These are phyloP conservation scores for Coix lacrymajobi DNA, from an alignment of 176 grass and related monocot species.

Conservation along the genomic window DNA sequence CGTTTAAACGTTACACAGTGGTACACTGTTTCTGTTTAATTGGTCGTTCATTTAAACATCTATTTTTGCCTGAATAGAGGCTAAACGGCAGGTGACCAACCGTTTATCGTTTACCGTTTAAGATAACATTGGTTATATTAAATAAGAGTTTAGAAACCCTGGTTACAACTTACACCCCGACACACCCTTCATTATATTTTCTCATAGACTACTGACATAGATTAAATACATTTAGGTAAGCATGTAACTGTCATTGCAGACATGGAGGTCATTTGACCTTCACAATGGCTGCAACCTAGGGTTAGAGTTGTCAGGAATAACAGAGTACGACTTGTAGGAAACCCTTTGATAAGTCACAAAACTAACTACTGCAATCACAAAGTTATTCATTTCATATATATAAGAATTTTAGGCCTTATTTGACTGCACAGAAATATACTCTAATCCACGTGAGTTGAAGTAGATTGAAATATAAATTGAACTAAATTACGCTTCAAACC, in stretches of 20 bases:
- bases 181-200: not conserved
- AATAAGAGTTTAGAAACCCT: not conserved
- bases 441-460: too few relatives aligned
- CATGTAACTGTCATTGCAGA: not conserved
- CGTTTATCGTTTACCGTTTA: too few relatives aligned
- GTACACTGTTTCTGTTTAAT: too few relatives aligned
- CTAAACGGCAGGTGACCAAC: too few relatives aligned
- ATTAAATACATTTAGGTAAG: not conserved
- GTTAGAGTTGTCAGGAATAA: not conserved
- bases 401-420: too few relatives aligned
- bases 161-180: not conserved
- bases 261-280: not conserved
- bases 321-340: not conserved
- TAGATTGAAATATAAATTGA: too few relatives aligned
- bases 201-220: not conserved
- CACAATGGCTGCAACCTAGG: not conserved
- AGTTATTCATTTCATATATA: not conserved
- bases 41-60: too few relatives aligned
- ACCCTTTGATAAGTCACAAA: not conserved
- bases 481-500: too few relatives aligned
- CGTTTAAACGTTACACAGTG: too few relatives aligned
- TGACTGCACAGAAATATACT: too few relatives aligned
- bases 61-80: too few relatives aligned
- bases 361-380: not conserved
- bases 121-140: too few relatives aligned